Evolutionary conservation across 345 rosid species (phyloP).

Genomic region (Eucalyptus shirleyi): DNA sequence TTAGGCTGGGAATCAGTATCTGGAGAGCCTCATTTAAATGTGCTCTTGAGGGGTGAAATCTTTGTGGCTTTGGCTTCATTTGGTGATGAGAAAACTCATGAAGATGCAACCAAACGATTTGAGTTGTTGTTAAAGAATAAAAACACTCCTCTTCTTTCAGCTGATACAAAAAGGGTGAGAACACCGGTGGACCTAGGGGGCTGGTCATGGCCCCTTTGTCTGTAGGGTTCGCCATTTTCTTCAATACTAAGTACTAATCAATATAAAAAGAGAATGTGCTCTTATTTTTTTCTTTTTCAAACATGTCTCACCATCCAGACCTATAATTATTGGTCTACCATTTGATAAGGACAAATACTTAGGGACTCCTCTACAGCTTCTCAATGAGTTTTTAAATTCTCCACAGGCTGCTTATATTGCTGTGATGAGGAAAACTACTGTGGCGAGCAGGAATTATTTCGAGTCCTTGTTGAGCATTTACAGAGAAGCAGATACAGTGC

Average conservation of each 20-base stretch:
- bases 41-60: conserved; percentile 18
- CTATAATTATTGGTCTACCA: neutral
- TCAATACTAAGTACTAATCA: neutral
- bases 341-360: neutral
- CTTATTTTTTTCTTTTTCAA: neutral
- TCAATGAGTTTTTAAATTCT: neutral
- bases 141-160: conserved; percentile 10
- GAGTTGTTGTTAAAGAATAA: conserved; percentile 5
- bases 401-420: conserved; percentile 28
- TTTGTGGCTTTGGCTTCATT: conserved; percentile 10
- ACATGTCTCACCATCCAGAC: neutral
- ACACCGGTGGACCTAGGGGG: neutral
- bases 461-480: conserved; percentile 23
- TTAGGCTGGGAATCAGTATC: conserved; percentile 18
- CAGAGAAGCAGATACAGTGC: conserved; percentile 26
- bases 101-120: conserved; percentile 15
- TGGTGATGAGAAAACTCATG: conserved; percentile 6
- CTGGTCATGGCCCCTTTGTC: neutral
- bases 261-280: neutral
- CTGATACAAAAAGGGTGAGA: conserved; percentile 20
- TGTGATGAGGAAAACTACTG: conserved; percentile 17
- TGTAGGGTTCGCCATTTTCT: neutral
- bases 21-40: conserved; percentile 18
- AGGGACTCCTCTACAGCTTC: neutral
- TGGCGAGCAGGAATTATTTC: conserved; percentile 7